phyloP scores from a whole-genome alignment of 1,139 yeast species.

The Pichia sp. region DNA sequence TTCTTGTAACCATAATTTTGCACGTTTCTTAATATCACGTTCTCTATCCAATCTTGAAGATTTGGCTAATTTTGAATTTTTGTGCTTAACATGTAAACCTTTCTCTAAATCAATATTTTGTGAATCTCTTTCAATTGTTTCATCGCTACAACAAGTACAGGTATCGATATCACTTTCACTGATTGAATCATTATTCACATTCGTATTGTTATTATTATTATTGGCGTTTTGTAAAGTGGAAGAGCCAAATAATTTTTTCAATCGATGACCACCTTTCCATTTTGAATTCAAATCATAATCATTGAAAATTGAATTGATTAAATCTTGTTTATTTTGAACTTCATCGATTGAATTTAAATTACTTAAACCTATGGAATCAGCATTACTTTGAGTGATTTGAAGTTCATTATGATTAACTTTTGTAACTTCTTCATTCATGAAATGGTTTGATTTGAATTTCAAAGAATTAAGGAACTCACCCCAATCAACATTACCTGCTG shows the following conservation, averaged over 20 bases:
- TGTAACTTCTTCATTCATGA: background rate
- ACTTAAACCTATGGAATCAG: too few relatives aligned
- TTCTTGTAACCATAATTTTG: conserved; percentile 62
- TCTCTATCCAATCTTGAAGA: conserved; percentile 18
- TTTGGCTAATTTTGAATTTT: conserved; percentile 24
- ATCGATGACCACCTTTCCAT: conserved; percentile 69
- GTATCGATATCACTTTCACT: too few relatives aligned
- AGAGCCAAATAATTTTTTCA: conserved; percentile 47
- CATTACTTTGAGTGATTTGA: too few relatives aligned
- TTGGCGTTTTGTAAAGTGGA: conserved; percentile 1
- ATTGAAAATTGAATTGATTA: conserved; percentile 6
- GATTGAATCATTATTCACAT: background rate
- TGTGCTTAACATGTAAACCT: conserved; percentile 17
- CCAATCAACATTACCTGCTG: conserved; percentile 20
- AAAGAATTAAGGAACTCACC: conserved; percentile 23
- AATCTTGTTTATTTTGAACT: background rate
- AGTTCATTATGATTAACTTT: background rate
- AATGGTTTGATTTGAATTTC: conserved; percentile 11
- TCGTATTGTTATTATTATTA: background rate
- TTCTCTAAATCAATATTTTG: conserved; percentile 16
- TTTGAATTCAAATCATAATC: conserved; percentile 34
- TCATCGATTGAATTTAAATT: background rate
- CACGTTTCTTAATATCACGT: conserved; percentile 36
- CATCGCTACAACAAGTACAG: too few relatives aligned
- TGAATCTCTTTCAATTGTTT: background rate